Evolutionary conservation across 306 rosid genomes (phyloP).

Genomic region (Vachellia collinsii): DNA sequence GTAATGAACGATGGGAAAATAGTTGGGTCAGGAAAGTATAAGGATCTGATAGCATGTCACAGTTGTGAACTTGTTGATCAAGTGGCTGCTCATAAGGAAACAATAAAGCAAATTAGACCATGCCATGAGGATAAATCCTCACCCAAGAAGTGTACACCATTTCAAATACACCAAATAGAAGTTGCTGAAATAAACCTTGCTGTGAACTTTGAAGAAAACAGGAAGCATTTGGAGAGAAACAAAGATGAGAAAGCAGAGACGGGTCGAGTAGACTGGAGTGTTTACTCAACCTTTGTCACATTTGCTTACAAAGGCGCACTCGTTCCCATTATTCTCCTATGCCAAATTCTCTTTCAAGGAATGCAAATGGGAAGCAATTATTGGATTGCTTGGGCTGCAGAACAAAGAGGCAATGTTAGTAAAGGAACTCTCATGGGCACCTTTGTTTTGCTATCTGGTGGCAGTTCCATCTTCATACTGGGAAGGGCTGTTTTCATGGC

Average conservation of each 20-base stretch:
- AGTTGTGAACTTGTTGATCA: slow-evolving; percentile 72
- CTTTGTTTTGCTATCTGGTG: slow-evolving; percentile 72
- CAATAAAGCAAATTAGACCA: slow-evolving; percentile 63
- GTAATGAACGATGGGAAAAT: slow-evolving; percentile 81
- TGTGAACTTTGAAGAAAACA: slow-evolving; percentile 17
- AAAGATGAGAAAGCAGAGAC: slow-evolving; percentile 78
- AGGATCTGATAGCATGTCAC: slow-evolving; percentile 62
- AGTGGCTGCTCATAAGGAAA: slow-evolving; percentile 79
- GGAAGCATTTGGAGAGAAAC: slow-evolving; percentile 44
- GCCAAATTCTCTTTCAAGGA: slow-evolving; percentile 81
- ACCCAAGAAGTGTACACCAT: slow-evolving; percentile 39
- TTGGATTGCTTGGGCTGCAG: slow-evolving; percentile 96
- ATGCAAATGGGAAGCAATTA: slow-evolving; percentile 92
- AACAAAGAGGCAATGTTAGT: slow-evolving; percentile 51
- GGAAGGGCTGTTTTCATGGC: slow-evolving; percentile 87
- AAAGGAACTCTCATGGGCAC: slow-evolving; percentile 56
- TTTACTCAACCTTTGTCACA: slow-evolving; percentile 79
- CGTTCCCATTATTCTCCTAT: slow-evolving; percentile 81
- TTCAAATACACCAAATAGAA: slow-evolving; percentile 58
- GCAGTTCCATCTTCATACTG: slow-evolving; percentile 81
- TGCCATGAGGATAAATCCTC: slow-evolving; percentile 45
- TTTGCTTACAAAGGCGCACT: slow-evolving; percentile 79
- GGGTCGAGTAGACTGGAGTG: slow-evolving; percentile 88
- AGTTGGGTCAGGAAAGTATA: slow-evolving; percentile 71
- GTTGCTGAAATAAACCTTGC: slow-evolving; percentile 49